Percentiles rank a stretch among this genome's conserved stretches.
Conservation (phyloP, 257 asterid genomes). For the Rauvolfia tetraphylla region DNA sequence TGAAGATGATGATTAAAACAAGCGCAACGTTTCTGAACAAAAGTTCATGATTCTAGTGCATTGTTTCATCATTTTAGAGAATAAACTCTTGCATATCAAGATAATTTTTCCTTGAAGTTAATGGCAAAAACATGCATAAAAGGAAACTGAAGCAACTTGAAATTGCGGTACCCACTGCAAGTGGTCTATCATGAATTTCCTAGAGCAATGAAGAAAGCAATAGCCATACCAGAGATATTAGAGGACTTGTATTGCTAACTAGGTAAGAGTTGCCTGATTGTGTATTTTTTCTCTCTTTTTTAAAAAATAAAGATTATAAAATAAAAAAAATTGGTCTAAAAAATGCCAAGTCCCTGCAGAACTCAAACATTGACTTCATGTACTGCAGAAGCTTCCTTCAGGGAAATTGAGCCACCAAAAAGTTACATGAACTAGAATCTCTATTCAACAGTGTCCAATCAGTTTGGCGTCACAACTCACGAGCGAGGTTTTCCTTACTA, state of each 20-base stretch:
- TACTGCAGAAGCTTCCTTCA: background rate
- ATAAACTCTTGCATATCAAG: background rate
- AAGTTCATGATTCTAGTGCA: background rate
- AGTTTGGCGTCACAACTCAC: background rate
- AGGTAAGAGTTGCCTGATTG: background rate
- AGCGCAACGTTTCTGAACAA: too few species aligned
- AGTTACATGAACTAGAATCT: too few species aligned
- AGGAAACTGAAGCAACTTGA: background rate
- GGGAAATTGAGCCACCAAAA: background rate
- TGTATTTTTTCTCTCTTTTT: too few species aligned
- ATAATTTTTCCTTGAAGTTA: background rate
- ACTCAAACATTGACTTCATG: background rate
- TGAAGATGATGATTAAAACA: background rate
- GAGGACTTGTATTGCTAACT: background rate
- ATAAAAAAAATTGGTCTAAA: too few species aligned
- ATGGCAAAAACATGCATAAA: background rate
- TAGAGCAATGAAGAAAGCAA: background rate
- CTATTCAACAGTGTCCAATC: background rate
- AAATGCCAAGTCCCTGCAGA: background rate
- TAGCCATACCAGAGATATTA: background rate
- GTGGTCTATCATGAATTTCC: background rate
- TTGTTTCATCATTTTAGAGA: background rate
- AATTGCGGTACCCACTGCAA: background rate
- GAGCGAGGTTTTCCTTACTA: too few species aligned
- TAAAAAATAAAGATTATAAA: too few species aligned